These are phyloP conservation scores for Calonectria crousiana DNA, from an alignment of 2,329 filamentous ascomycete species.

Conservation along the genomic window DNA sequence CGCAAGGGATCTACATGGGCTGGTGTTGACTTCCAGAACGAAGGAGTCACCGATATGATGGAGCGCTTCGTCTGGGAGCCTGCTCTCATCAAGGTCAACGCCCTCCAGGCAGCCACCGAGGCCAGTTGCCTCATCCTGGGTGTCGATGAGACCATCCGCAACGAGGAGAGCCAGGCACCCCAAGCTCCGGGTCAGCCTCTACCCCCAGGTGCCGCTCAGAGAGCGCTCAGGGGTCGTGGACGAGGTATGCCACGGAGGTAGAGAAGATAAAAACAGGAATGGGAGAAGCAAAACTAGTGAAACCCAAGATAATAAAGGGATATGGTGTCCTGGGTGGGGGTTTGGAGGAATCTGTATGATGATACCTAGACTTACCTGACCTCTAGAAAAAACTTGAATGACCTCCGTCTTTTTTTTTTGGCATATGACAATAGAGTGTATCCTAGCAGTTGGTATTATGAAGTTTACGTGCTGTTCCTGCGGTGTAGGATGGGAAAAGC, in stretches of 20 bases:
- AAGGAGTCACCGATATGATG: conserved; percentile 95
- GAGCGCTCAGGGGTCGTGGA: conserved; percentile 85
- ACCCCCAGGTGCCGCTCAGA: conserved; percentile 86
- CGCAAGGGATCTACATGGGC: conserved; percentile 93
- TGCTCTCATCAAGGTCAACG: conserved; percentile 95
- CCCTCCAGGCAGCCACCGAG: conserved; percentile 95
- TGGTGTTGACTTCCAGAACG: conserved; percentile 93
- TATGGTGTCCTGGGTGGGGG: conserved; percentile 34
- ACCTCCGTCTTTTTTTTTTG: conserved; percentile 33
- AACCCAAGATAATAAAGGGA: conserved; percentile 33
- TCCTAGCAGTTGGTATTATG: neutral
- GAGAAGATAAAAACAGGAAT: conserved; percentile 39
- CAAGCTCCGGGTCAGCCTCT: conserved; percentile 83
- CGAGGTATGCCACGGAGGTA: conserved; percentile 91
- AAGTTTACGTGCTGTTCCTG: neutral
- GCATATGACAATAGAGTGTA: neutral
- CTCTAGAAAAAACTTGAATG: conserved; percentile 42
- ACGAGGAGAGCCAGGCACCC: conserved; percentile 90
- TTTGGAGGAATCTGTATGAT: conserved; percentile 52
- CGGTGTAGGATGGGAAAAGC: neutral
- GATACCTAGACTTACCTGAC: conserved; percentile 49
- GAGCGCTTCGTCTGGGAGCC: conserved; percentile 98
- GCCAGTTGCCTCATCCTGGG: conserved; percentile 94
- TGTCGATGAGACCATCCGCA: conserved; percentile 98
- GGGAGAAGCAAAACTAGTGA: conserved; percentile 30